These are phyloP conservation scores for Ophiocordyceps camponoti-saundersi DNA, from an alignment of 2,329 filamentous ascomycete genomes.

Conservation along the genomic window DNA sequence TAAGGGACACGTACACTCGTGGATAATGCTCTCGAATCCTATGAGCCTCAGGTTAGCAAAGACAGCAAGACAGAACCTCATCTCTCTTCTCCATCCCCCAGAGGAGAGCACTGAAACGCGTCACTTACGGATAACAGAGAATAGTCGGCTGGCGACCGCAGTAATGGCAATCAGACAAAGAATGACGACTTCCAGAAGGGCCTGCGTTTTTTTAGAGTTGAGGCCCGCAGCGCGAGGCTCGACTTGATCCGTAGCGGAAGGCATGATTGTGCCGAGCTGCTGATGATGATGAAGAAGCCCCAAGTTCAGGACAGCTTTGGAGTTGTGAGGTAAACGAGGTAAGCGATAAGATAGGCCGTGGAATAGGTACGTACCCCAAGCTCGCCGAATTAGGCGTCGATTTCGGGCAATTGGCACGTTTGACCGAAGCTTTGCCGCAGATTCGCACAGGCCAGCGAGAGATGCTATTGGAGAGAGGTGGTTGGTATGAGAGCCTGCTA, in stretches of 20 bases:
- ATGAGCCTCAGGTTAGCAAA: constrained; percentile 13
- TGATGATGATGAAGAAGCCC: constrained; percentile 15
- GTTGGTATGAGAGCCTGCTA: neutral
- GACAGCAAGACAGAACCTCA: neutral
- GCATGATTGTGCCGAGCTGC: constrained; percentile 22
- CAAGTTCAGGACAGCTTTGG: neutral
- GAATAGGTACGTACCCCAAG: neutral
- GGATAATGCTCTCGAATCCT: constrained; percentile 98
- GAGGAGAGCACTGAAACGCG: constrained; percentile 1
- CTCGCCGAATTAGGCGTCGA: neutral
- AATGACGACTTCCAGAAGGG: constrained; percentile 77
- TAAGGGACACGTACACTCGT: constrained; percentile 65
- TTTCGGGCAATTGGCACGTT: neutral
- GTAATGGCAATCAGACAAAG: constrained; percentile 80
- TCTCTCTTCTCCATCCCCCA: neutral
- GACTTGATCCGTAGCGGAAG: constrained; percentile 15
- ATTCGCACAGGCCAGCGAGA: neutral
- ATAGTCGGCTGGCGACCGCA: constrained; percentile 81
- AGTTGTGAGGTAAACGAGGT: neutral
- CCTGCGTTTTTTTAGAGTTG: constrained; percentile 65
- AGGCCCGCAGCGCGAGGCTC: constrained; percentile 53
- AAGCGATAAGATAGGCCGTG: neutral
- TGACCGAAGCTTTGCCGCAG: neutral
- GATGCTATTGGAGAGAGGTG: neutral
- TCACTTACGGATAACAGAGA: constrained; percentile 87